phyloP scores from a whole-genome alignment of 2,329 filamentous ascomycete species.

The Sarocladium kiliense region DNA sequence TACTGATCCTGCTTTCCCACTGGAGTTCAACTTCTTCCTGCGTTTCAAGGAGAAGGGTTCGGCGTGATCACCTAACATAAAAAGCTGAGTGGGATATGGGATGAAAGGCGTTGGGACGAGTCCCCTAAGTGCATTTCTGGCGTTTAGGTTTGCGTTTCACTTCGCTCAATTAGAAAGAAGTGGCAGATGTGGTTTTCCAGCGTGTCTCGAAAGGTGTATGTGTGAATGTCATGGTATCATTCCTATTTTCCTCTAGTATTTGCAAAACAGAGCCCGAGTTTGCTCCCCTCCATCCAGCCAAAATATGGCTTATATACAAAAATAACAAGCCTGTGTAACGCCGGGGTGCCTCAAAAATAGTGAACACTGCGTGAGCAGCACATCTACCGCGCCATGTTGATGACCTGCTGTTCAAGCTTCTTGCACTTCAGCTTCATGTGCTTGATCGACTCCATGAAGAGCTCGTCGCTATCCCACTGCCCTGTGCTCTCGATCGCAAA shows the following conservation, averaged over 20 bases:
- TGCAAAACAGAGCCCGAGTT: background rate
- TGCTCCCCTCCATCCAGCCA: background rate
- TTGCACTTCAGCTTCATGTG: slow-evolving; percentile 81
- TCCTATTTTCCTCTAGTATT: slow-evolving; percentile 3
- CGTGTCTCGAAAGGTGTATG: no score
- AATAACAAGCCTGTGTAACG: background rate
- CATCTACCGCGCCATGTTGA: slow-evolving; percentile 52
- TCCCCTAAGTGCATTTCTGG: background rate
- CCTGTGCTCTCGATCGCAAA: slow-evolving; percentile 93
- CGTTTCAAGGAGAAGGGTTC: slow-evolving; percentile 33
- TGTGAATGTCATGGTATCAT: slow-evolving; percentile 15
- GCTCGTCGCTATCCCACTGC: slow-evolving; percentile 87
- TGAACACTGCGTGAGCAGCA: background rate
- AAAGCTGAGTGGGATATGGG: background rate
- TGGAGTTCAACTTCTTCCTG: slow-evolving; percentile 57
- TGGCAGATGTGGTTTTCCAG: no score
- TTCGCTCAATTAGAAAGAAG: background rate
- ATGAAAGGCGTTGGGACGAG: background rate
- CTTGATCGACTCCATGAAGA: slow-evolving; percentile 87
- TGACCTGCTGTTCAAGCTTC: slow-evolving; percentile 65
- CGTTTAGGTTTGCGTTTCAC: background rate
- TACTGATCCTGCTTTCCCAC: slow-evolving; percentile 82
- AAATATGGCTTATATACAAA: slow-evolving; percentile 10
- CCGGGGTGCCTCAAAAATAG: background rate
- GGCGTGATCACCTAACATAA: background rate